phyloP scores from a whole-genome alignment of 164 flowering plant genomes.

The Brasenia schreberi region DNA sequence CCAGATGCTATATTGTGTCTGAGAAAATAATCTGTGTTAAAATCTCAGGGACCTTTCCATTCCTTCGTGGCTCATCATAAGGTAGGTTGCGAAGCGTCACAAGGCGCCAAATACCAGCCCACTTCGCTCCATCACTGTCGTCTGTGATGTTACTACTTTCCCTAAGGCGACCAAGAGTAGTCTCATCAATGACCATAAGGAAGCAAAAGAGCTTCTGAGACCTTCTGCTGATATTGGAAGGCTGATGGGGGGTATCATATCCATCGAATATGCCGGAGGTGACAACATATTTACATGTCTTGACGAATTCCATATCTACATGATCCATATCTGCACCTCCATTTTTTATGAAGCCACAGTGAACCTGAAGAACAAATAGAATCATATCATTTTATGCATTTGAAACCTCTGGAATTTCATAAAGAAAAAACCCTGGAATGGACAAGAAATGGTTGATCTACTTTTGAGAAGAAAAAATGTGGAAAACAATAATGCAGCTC shows the following conservation, averaged over 20 bases:
- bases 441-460: too few relatives aligned
- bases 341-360: slow-evolving; percentile 75
- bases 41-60: slow-evolving; percentile 96
- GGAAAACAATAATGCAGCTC: too few relatives aligned
- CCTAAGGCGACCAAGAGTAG: slow-evolving; percentile 55
- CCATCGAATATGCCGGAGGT: slow-evolving; percentile 99
- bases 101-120: slow-evolving; percentile 97
- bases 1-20: slow-evolving; percentile 95
- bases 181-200: slow-evolving; percentile 93
- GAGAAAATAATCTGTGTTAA: slow-evolving; percentile 78
- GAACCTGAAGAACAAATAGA: slow-evolving; percentile 42
- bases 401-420: too few relatives aligned
- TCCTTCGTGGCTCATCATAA: slow-evolving; percentile 93
- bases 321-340: slow-evolving; percentile 91
- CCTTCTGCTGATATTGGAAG: slow-evolving; percentile 65
- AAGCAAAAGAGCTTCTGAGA: slow-evolving; percentile 86
- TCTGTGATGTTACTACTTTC: slow-evolving; percentile 51
- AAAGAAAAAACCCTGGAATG: too few relatives aligned
- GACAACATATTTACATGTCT: slow-evolving; percentile 78
- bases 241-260: slow-evolving; percentile 92
- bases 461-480: too few relatives aligned
- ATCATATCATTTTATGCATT: too few relatives aligned
- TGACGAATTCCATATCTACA: slow-evolving; percentile 48
- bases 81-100: slow-evolving; percentile 61
- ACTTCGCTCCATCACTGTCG: slow-evolving; percentile 53